Percentiles rank a stretch among this genome's conserved stretches.
These are phyloP conservation scores for Malassezia pachydermatis DNA, from an alignment of 1,284 basidiomycete genomes.

Conservation along the genomic window DNA sequence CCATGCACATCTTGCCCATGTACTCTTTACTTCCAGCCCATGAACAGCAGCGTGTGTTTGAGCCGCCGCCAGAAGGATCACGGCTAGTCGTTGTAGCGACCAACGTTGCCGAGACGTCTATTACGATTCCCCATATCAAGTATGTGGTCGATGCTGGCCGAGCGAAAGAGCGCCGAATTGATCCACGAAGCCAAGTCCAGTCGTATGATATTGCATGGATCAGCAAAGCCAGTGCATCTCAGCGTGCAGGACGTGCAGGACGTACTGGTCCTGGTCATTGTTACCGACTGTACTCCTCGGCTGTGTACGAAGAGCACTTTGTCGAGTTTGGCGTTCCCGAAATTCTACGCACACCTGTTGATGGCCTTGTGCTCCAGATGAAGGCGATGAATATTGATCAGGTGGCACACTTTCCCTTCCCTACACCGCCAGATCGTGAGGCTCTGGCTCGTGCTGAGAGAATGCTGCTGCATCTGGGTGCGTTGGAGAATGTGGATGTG, in stretches of 20 bases:
- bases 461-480: constrained; percentile 70
- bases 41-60: constrained; percentile 65
- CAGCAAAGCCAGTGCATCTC: constrained; percentile 64
- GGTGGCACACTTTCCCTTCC: constrained; percentile 95
- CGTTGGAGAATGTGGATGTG: constrained; percentile 54
- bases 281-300: constrained; percentile 64
- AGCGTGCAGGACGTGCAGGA: constrained; percentile 65
- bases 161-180: constrained; percentile 69
- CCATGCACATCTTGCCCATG: constrained; percentile 59
- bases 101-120: constrained; percentile 68
- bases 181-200: constrained; percentile 58
- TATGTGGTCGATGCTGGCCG: constrained; percentile 70
- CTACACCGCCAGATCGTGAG: constrained; percentile 79
- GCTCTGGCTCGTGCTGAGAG: constrained; percentile 72
- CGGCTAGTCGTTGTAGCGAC: constrained; percentile 65
- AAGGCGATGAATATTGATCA: constrained; percentile 98
- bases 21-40: constrained; percentile 64
- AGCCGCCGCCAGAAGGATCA: constrained; percentile 57
- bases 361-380: constrained; percentile 95
- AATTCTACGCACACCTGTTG: constrained; percentile 89
- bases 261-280: constrained; percentile 69
- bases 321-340: constrained; percentile 77
- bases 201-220: constrained; percentile 65
- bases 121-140: constrained; percentile 66
- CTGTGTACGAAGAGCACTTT: constrained; percentile 84